Conservation (phyloP, 75 land plant genomes). For the Pinus tabuliformis region DNA sequence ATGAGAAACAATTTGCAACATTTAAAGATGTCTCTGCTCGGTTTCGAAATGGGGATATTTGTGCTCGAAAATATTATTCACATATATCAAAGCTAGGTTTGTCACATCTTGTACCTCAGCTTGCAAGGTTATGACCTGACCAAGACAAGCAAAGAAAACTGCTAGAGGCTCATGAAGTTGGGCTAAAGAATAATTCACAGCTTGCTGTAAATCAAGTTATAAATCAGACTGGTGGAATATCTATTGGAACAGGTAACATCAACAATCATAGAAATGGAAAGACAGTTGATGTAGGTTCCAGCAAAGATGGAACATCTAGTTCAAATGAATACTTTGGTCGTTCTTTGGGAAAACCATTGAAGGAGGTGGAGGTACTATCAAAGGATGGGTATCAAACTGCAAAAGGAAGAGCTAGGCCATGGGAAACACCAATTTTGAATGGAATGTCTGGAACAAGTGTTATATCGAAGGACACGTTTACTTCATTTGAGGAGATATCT, state of each 20-base stretch:
- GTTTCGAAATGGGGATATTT: constrained; percentile 65
- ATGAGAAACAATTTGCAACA: constrained; percentile 65
- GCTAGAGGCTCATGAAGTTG: constrained; percentile 48
- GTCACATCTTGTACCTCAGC: constrained; percentile 67
- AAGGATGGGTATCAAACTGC: constrained; percentile 83
- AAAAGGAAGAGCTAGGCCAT: constrained; percentile 41
- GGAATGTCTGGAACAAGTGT: constrained; percentile 5
- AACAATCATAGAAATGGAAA: constrained; percentile 25
- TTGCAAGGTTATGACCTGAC: constrained; percentile 94
- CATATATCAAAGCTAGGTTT: constrained; percentile 75
- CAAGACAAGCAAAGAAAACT: constrained; percentile 72
- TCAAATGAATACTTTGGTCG: constrained; percentile 14
- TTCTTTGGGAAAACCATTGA: constrained; percentile 12
- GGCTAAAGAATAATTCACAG: background rate
- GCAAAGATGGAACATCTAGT: constrained; percentile 39
- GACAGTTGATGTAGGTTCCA: constrained; percentile 16
- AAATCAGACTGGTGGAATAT: background rate
- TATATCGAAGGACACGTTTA: too few species aligned
- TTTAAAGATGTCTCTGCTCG: constrained; percentile 74
- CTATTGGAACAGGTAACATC: constrained; percentile 5
- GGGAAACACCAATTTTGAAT: background rate
- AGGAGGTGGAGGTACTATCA: constrained; percentile 67
- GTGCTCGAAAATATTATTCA: constrained; percentile 44
- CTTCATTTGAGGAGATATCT: too few species aligned
- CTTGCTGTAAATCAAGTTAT: constrained; percentile 5